Percentiles rank a stretch among this genome's conserved stretches.
Evolutionary conservation across 2,329 filamentous ascomycete species (phyloP).

Genomic region (Hypoxylon sp.): DNA sequence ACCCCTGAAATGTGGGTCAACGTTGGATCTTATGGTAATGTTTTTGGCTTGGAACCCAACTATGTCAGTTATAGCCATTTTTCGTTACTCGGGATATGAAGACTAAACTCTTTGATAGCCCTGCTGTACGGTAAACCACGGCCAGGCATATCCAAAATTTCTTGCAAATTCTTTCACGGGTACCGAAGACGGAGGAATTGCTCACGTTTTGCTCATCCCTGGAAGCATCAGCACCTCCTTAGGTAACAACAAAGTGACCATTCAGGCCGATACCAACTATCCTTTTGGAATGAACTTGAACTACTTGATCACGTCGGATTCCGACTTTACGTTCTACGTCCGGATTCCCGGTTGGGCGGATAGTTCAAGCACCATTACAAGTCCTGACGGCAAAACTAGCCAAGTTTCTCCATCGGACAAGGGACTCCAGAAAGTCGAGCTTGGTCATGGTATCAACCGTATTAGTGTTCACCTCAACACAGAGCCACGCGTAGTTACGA

Average conservation of each 20-base stretch:
- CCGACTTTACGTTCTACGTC: slow-evolving; percentile 53
- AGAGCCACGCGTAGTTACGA: slow-evolving; percentile 50
- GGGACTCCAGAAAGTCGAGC: slow-evolving; percentile 49
- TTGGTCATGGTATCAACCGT: slow-evolving; percentile 44
- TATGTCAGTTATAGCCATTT: slow-evolving; percentile 52
- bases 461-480: slow-evolving; percentile 49
- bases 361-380: slow-evolving; percentile 44
- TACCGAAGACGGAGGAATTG: slow-evolving; percentile 62
- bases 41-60: slow-evolving; percentile 67
- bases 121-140: slow-evolving; percentile 72
- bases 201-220: slow-evolving; percentile 67
- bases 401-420: slow-evolving; percentile 42
- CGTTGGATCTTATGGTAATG: slow-evolving; percentile 61
- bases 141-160: slow-evolving; percentile 70
- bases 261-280: slow-evolving; percentile 65
- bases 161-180: slow-evolving; percentile 64
- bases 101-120: slow-evolving; percentile 51
- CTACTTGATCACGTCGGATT: slow-evolving; percentile 52
- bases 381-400: slow-evolving; percentile 26
- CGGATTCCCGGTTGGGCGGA: slow-evolving; percentile 54
- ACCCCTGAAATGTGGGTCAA: slow-evolving; percentile 59
- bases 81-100: not conserved
- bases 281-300: slow-evolving; percentile 55
- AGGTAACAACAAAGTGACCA: slow-evolving; percentile 56
- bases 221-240: slow-evolving; percentile 59